Conservation (phyloP, 306 rosid genomes). For the Cucurbita ficifolia region DNA sequence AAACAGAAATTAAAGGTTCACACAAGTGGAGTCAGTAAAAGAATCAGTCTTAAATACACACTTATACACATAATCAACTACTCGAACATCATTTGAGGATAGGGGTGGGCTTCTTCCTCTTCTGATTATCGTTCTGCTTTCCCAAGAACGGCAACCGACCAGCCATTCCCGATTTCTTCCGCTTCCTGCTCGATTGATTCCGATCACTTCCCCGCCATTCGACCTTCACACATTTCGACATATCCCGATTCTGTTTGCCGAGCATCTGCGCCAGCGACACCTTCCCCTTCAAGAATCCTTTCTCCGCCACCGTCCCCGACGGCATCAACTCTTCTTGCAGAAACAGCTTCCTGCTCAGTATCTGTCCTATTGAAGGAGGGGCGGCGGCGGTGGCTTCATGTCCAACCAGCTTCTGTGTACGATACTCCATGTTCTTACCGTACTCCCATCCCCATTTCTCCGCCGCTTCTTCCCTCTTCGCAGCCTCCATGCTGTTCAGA, state of each 20-base stretch:
- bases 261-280: conserved; percentile 88
- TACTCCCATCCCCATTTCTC: conserved; percentile 67
- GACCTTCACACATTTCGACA: conserved; percentile 17
- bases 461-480: conserved; percentile 57
- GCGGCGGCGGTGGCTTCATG: conserved; percentile 26
- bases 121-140: conserved; percentile 40
- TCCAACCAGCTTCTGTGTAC: conserved; percentile 28
- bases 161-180: conserved; percentile 77
- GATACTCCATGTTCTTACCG: conserved; percentile 27
- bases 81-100: conserved; percentile 1
- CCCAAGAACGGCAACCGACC: conserved; percentile 57
- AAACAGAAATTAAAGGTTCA: not conserved
- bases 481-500: conserved; percentile 64
- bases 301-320: conserved; percentile 15
- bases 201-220: conserved; percentile 37
- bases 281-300: conserved; percentile 41
- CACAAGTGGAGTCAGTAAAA: not conserved
- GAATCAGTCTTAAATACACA: not conserved
- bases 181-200: conserved; percentile 46
- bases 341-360: conserved; percentile 69
- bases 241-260: conserved; percentile 39
- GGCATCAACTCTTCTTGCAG: conserved; percentile 41
- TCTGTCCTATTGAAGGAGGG: conserved; percentile 69
- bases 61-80: not conserved
- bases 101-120: conserved; percentile 44